phyloP scores from a whole-genome alignment of 768 basidiomycete genomes.

The Tephrocybe sp. region DNA sequence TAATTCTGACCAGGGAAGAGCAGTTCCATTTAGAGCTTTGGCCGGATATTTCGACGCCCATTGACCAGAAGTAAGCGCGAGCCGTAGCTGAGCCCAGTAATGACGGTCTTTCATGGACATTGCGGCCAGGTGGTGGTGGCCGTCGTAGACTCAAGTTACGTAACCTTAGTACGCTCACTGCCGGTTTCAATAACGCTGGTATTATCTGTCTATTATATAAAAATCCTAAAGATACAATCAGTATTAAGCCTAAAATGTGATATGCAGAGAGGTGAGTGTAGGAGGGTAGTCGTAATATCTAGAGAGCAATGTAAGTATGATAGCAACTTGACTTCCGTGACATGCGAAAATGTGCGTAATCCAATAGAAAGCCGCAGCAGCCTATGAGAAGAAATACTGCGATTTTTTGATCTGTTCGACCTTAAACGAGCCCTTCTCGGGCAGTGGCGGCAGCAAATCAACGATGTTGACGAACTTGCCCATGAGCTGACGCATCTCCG shows the following conservation, averaged over 20 bases:
- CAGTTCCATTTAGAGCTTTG: constrained; percentile 48
- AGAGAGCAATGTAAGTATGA: not conserved
- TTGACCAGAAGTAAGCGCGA: constrained; percentile 67
- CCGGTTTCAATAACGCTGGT: no score
- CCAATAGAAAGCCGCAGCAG: not conserved
- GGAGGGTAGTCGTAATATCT: not conserved
- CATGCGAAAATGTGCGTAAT: not conserved
- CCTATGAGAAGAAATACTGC: constrained; percentile 91
- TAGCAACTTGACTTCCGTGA: not conserved
- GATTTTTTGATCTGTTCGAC: constrained; percentile 80
- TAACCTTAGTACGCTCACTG: no score
- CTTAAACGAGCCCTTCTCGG: constrained; percentile 82
- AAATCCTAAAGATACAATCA: constrained; percentile 10
- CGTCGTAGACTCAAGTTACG: no score
- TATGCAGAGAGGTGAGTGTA: constrained; percentile 4
- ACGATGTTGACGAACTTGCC: constrained; percentile 72
- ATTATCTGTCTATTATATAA: constrained; percentile 5
- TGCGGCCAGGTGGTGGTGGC: not conserved
- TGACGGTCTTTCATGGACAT: constrained; percentile 56
- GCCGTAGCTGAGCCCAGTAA: constrained; percentile 76
- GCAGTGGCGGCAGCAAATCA: constrained; percentile 78
- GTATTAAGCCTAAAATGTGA: not conserved
- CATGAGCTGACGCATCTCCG: constrained; percentile 24
- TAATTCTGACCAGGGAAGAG: constrained; percentile 73
- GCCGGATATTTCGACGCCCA: constrained; percentile 68